Evolutionary conservation across 1,284 basidiomycete genomes (phyloP).

Genomic region (Meira nashicola): DNA sequence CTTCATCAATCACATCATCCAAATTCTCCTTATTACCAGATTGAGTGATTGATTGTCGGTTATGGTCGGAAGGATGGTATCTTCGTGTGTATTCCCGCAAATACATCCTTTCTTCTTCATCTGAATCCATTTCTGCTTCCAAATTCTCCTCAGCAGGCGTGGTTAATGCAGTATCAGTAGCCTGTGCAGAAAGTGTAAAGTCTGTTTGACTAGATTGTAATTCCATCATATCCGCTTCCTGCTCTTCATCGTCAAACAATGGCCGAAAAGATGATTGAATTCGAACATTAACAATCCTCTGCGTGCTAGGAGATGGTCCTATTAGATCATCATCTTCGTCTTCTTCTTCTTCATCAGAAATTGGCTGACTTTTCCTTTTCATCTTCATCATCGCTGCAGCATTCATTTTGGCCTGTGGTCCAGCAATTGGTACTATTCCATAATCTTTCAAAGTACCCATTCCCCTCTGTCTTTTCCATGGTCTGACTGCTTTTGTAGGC

Average conservation of each 20-base stretch:
- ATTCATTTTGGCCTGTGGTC: neutral
- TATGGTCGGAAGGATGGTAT: too few species aligned
- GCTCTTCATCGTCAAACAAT: neutral
- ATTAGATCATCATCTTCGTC: conserved; percentile 7
- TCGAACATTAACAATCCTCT: neutral
- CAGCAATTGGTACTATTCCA: neutral
- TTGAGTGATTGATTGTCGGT: too few species aligned
- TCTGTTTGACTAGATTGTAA: too few species aligned
- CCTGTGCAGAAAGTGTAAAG: too few species aligned
- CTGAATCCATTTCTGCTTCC: neutral
- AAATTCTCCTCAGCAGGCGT: too few species aligned
- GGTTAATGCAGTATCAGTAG: neutral
- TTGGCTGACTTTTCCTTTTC: neutral
- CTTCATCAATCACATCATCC: too few species aligned
- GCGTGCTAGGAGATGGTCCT: neutral
- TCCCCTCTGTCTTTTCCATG: neutral
- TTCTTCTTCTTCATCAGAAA: neutral
- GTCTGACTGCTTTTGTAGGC: neutral
- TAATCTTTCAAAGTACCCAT: neutral
- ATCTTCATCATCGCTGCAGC: conserved; percentile 9
- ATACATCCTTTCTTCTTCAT: conserved; percentile 1
- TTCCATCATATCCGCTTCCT: neutral
- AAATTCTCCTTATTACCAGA: too few species aligned
- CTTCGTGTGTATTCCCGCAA: too few species aligned
- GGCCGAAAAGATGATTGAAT: neutral